Evolutionary conservation across 768 basidiomycete species (phyloP).

Genomic region (Lactifluus volemus): DNA sequence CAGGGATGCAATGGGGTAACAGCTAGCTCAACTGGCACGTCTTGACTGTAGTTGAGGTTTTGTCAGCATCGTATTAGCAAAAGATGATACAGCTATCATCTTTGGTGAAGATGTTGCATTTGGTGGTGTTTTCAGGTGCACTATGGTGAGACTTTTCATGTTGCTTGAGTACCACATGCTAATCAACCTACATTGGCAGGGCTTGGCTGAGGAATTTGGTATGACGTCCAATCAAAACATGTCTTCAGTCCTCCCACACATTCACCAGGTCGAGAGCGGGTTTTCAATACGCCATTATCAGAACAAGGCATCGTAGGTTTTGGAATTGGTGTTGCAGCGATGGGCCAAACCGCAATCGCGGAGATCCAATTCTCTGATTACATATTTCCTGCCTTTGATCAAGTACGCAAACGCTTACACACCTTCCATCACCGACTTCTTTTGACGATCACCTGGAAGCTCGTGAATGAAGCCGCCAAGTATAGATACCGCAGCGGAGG

Average conservation of each 20-base stretch:
- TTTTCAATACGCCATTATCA: constrained; percentile 91
- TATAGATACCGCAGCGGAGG: constrained; percentile 86
- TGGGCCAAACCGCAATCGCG: constrained; percentile 92
- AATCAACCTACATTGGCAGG: constrained; percentile 33
- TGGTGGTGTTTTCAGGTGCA: constrained; percentile 91
- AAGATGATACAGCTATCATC: constrained; percentile 81
- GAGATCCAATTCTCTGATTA: constrained; percentile 91
- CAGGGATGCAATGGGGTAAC: constrained; percentile 77
- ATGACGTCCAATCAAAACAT: constrained; percentile 20
- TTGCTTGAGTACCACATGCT: background rate
- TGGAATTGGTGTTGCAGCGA: constrained; percentile 82
- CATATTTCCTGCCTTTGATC: constrained; percentile 92
- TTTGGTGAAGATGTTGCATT: constrained; percentile 92
- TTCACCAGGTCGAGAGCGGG: constrained; percentile 68
- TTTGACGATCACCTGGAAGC: constrained; percentile 31
- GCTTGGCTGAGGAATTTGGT: constrained; percentile 91
- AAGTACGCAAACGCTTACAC: constrained; percentile 37
- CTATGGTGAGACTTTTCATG: constrained; percentile 50
- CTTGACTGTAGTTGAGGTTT: background rate
- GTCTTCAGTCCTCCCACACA: background rate
- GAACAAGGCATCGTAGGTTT: constrained; percentile 95
- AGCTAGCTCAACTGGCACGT: constrained; percentile 13
- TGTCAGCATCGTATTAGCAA: constrained; percentile 65
- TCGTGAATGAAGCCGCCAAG: constrained; percentile 95
- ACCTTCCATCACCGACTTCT: background rate